Evolutionary conservation across 805 yeast species (phyloP), one percentile per base, ranked within the genome.

Genomic region (Myxozyma vanderwaltii): DNA sequence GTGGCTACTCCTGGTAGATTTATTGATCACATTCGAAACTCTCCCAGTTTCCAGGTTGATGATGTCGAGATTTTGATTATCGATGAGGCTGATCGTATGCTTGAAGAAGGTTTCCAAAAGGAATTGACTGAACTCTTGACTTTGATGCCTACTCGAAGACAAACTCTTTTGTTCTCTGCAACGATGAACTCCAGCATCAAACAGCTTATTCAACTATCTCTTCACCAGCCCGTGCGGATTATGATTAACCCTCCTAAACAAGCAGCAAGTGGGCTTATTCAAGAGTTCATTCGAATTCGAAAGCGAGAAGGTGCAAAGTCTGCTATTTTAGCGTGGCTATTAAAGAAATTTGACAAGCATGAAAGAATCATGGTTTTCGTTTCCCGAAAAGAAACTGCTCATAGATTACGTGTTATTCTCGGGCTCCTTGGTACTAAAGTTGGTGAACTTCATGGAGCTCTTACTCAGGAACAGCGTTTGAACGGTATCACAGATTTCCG

Each of bases 1-100:
- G 85, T 94, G 72, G 98, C 99, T 23, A 94, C 99, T 0, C 99
- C 99, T 1, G 99, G 99, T 82, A 83, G 99, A 78, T 86, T 94
- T 67, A 94, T 94, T 70, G 99, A 94, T 75, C 99, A 94, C 75
- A 84, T 94, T 57, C 81, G 98, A 71, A 94, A 94, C 76, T 91
- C 98, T 5, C 90, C 97, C 6, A 86, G 94, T 53, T 94, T 94
- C 73, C 84, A 85, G 50, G 95, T 91, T 49, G 98, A 94, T 67
- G 80, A 85, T 35, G 94, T 94, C 51, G 99, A 94, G 76, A 88
- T 94, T 54, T 78, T 94, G 68, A 95, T 94, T 31, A 81, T 94
- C 67, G 99, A 94, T 78, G 99, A 94, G 78, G 99, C 99, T 61
- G 99, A 94, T 80, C 85, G 99, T 78, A 94, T 94, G 98, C 81